phyloP scores from a whole-genome alignment of 305 asterid genomes.

The Plantago coronopus region DNA sequence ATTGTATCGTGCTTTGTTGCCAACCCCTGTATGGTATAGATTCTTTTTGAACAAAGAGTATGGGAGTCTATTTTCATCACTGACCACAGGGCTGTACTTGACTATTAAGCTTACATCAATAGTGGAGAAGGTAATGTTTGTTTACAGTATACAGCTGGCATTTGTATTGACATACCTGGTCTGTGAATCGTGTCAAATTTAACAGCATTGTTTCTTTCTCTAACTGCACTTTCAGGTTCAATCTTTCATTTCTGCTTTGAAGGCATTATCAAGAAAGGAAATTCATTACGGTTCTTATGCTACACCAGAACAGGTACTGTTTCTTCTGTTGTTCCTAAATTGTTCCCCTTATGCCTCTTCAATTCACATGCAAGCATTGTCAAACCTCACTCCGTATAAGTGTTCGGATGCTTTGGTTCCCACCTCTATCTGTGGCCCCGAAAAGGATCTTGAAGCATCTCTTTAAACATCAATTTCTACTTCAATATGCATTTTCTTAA shows the following conservation, averaged over 20 bases:
- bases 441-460: no score
- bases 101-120: slow-evolving; percentile 84
- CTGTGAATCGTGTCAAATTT: slow-evolving; percentile 12
- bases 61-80: slow-evolving; percentile 87
- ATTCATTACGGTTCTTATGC: slow-evolving; percentile 86
- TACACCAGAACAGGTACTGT: slow-evolving; percentile 76
- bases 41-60: slow-evolving; percentile 93
- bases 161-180: slow-evolving; percentile 12
- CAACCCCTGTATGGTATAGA: slow-evolving; percentile 95
- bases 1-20: slow-evolving; percentile 82
- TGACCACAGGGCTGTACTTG: slow-evolving; percentile 84
- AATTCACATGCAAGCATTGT: slow-evolving; percentile 2
- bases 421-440: not conserved
- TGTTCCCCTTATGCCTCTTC: not conserved
- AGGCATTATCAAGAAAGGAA: slow-evolving; percentile 81
- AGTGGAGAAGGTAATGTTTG: slow-evolving; percentile 66
- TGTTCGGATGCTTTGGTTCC: not conserved
- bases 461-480: no score
- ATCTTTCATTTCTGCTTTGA: slow-evolving; percentile 64
- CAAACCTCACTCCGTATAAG: not conserved
- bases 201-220: slow-evolving; percentile 14
- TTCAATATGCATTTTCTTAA: no score
- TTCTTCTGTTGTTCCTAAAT: not conserved
- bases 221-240: slow-evolving; percentile 45
- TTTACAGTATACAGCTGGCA: slow-evolving; percentile 12